Evolutionary conservation across 31 red algal species (phyloP), one percentile per base, ranked within the genome.

Genomic region (Porphyra umbilicalis): DNA sequence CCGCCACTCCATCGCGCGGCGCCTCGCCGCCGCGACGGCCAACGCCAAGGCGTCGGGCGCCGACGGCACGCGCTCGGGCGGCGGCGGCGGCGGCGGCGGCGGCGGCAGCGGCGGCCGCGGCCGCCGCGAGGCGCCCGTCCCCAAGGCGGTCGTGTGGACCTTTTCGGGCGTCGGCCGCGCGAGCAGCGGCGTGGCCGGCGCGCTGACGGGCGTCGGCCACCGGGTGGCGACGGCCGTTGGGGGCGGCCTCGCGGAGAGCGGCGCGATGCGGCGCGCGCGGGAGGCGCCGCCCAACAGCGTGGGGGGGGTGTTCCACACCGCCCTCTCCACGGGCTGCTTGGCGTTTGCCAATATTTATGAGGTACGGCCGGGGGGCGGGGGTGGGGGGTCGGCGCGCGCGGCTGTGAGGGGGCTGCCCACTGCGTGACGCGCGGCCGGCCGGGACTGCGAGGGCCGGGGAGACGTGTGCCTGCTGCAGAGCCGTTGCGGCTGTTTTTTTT

Each of bases 91-190:
- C 42, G 14, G 42, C 42, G 14, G 42, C 42, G 42, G 42, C 42
- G 42, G 42, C 42, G 14, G 14, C 42, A 16, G 57, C 57, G 25
- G 20, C 20, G 14, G 57, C 18, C 57, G 57, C 18, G 57, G 57
- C 25, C 57, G 57, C 25, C 57, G 57, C 25, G 57, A 71, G 25
- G 57, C 33, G 77, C 77, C 77, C 25, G 35, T 78, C 25, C 77
- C 77, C 13, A 34, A 36, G 34, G 77, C 34, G 34, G 33, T 78
- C 16, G 34, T 78, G 34, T 34, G 77, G 34, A 78, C 77, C 0
- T 78, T 78, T 78, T 78, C 77, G 6, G 35, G 34, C 20, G 77
- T 78, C 77, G 77, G 77, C 77, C 77, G 77, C 77, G 77, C 77
- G 20, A 71, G 57, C 57, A 71, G 57, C 57, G 57, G 57, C 20